A percentile compares a stretch with the other conserved stretches of the same genome.
These are phyloP conservation scores for Cladorrhinum sp. DNA, from an alignment of 2,329 filamentous ascomycete species.

Conservation along the genomic window DNA sequence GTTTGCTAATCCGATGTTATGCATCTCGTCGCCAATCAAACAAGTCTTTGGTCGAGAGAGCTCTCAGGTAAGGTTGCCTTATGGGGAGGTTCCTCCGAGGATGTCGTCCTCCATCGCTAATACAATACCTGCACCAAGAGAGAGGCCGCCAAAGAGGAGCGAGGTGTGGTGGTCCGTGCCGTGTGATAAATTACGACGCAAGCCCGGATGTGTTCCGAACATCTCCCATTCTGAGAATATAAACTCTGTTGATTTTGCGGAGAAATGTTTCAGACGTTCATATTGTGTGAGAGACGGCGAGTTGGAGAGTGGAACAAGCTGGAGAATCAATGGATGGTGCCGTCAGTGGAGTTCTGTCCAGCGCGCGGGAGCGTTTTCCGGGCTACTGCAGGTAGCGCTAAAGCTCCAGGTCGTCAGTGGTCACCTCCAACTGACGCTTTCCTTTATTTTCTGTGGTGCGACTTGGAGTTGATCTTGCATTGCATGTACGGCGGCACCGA, in stretches of 20 bases:
- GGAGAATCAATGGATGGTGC: not conserved
- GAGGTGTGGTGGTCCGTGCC: not conserved
- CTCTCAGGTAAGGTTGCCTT: not conserved
- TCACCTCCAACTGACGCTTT: not conserved
- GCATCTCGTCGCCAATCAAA: not conserved
- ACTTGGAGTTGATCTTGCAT: not conserved
- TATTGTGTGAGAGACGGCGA: not conserved
- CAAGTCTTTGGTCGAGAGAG: not conserved
- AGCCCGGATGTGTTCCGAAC: conserved; percentile 1
- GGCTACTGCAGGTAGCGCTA: too few species aligned
- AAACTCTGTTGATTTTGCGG: too few species aligned
- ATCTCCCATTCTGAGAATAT: not conserved
- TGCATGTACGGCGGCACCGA: too few species aligned
- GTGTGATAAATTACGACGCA: not conserved
- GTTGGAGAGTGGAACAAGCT: not conserved
- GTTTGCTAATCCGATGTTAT: not conserved
- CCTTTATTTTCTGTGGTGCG: not conserved
- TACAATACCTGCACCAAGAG: not conserved
- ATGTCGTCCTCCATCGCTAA: not conserved
- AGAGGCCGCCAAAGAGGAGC: not conserved
- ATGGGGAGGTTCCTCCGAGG: not conserved
- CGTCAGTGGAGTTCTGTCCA: not conserved
- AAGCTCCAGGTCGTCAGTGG: not conserved
- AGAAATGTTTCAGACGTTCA: not conserved
- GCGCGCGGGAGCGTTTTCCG: too few species aligned